Conservation (phyloP, 1,284 basidiomycete genomes). For the Neolentinus lepideus region DNA sequence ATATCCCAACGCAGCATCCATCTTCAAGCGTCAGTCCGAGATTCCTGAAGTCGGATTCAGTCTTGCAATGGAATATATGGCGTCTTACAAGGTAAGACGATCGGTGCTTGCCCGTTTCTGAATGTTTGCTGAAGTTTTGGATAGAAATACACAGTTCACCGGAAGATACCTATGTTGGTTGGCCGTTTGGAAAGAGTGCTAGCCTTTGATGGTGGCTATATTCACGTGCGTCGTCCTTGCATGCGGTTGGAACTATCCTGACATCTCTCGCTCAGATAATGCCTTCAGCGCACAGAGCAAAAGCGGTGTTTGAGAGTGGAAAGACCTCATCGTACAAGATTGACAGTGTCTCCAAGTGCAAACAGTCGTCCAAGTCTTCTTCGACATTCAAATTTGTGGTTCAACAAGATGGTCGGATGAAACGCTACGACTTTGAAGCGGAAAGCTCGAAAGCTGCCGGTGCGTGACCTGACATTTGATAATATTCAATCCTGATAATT, state of each 20-base stretch:
- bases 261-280: constrained; percentile 58
- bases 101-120: not conserved
- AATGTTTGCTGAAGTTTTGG: not conserved
- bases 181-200: constrained; percentile 87
- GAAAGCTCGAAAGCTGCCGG: constrained; percentile 79
- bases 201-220: constrained; percentile 93
- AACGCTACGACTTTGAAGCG: constrained; percentile 97
- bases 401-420: constrained; percentile 64
- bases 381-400: constrained; percentile 84
- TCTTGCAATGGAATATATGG: constrained; percentile 53
- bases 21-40: constrained; percentile 83
- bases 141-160: constrained; percentile 89
- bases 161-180: constrained; percentile 90
- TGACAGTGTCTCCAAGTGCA: constrained; percentile 78
- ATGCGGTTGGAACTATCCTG: not conserved
- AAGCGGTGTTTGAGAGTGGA: constrained; percentile 80
- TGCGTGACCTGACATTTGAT: constrained; percentile 27
- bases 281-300: constrained; percentile 77
- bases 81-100: constrained; percentile 72
- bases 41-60: constrained; percentile 55
- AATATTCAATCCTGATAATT: not conserved
- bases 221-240: constrained; percentile 60
- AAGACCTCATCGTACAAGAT: constrained; percentile 93
- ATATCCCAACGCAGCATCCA: constrained; percentile 57
- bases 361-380: constrained; percentile 76